Evolutionary conservation across 805 yeast genomes (phyloP).

Genomic region (Osmozyma mogii): DNA sequence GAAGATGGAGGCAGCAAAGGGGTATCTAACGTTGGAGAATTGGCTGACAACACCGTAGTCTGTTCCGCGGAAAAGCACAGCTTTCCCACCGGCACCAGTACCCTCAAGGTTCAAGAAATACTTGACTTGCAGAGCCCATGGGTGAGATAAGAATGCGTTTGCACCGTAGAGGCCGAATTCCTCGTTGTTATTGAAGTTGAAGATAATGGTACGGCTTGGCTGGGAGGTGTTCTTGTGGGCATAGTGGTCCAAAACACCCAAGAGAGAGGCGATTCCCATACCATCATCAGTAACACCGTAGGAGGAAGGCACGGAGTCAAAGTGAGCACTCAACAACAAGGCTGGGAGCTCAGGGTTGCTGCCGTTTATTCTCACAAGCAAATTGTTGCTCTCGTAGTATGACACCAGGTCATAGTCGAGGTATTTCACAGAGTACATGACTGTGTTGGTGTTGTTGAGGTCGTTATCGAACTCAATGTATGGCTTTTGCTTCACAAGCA

Average conservation of each 20-base stretch:
- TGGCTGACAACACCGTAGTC: slow-evolving; percentile 63
- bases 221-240: slow-evolving; percentile 24
- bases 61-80: slow-evolving; percentile 76
- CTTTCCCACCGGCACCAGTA: slow-evolving; percentile 85
- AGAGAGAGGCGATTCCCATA: slow-evolving; percentile 73
- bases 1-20: slow-evolving; percentile 73
- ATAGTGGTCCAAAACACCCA: slow-evolving; percentile 57
- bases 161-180: slow-evolving; percentile 88
- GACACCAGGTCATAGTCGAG: slow-evolving; percentile 43
- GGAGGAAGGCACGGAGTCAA: slow-evolving; percentile 81
- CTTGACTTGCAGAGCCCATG: slow-evolving; percentile 55
- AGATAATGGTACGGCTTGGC: slow-evolving; percentile 65
- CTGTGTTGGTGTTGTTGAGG: slow-evolving; percentile 34
- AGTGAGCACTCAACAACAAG: slow-evolving; percentile 75
- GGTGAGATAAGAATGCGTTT: slow-evolving; percentile 58
- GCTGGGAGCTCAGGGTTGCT: slow-evolving; percentile 51
- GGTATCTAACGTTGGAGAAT: slow-evolving; percentile 48
- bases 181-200: slow-evolving; percentile 85
- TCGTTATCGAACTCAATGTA: slow-evolving; percentile 35
- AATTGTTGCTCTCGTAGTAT: slow-evolving; percentile 78
- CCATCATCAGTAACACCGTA: slow-evolving; percentile 92
- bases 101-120: slow-evolving; percentile 83
- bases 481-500: slow-evolving; percentile 18
- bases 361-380: slow-evolving; percentile 72
- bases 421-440: slow-evolving; percentile 45